Conservation (phyloP, 2,329 filamentous ascomycete genomes). For the Colletotrichum nymphaeae region DNA sequence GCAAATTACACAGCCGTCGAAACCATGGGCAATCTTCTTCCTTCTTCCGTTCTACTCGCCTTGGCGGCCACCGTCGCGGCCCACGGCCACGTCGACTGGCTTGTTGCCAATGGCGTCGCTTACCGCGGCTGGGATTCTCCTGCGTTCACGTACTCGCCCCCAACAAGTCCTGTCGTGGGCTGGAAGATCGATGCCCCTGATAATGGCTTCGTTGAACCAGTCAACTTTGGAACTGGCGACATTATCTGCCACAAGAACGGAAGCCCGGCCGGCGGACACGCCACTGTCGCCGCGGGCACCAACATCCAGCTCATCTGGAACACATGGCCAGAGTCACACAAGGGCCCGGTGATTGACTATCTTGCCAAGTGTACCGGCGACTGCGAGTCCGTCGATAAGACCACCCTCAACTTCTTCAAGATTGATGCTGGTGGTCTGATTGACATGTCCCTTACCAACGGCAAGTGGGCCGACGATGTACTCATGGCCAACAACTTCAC, state of each 20-base stretch:
- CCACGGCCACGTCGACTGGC: conserved; percentile 48
- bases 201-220: conserved; percentile 59
- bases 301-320: conserved; percentile 71
- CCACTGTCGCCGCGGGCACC: conserved; percentile 66
- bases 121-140: conserved; percentile 57
- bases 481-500: conserved; percentile 59
- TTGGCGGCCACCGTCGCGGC: conserved; percentile 39
- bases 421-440: conserved; percentile 65
- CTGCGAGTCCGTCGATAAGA: conserved; percentile 63
- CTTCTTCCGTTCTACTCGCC: conserved; percentile 36
- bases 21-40: conserved; percentile 23
- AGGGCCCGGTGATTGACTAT: conserved; percentile 72
- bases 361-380: conserved; percentile 65
- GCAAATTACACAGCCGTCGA: neutral
- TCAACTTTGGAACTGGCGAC: conserved; percentile 49
- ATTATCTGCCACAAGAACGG: conserved; percentile 61
- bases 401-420: conserved; percentile 67
- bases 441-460: conserved; percentile 52
- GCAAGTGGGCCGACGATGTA: conserved; percentile 68
- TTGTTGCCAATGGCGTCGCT: conserved; percentile 43
- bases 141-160: conserved; percentile 41
- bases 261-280: conserved; percentile 51
- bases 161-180: conserved; percentile 41
- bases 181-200: conserved; percentile 49
- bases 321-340: conserved; percentile 72